Percentiles rank a stretch among this genome's conserved stretches.
Evolutionary conservation across 78 protist genomes (phyloP).

Genomic region (Pirum gemmata): DNA sequence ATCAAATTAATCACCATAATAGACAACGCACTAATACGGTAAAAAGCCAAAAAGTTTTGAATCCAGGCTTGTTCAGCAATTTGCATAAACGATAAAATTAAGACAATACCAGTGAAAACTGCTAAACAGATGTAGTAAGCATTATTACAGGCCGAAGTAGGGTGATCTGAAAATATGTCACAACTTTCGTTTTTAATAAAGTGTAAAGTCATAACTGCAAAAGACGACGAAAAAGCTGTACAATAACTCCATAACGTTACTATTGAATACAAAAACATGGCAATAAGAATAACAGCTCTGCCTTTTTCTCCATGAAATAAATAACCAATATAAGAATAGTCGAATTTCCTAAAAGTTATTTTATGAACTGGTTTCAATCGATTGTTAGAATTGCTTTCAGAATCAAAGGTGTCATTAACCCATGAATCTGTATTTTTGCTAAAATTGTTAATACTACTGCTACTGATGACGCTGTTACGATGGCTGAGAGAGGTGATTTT

Average conservation of each 20-base stretch:
- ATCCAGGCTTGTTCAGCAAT: slow-evolving; percentile 33
- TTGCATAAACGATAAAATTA: not conserved
- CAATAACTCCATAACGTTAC: slow-evolving; percentile 25
- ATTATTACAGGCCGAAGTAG: not conserved
- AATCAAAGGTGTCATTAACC: no score
- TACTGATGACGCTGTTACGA: no score
- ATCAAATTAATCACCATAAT: slow-evolving; percentile 1
- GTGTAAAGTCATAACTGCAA: slow-evolving; percentile 9
- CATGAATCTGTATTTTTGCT: no score
- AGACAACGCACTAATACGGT: slow-evolving; percentile 16
- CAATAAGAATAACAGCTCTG: not conserved
- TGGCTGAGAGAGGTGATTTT: no score
- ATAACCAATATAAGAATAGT: not conserved
- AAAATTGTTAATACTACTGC: no score
- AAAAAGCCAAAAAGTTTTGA: slow-evolving; percentile 17
- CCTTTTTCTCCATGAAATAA: not conserved
- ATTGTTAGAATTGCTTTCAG: no score
- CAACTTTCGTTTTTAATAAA: slow-evolving; percentile 17
- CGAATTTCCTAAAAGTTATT: not conserved
- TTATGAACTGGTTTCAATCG: no score
- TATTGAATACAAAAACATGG: slow-evolving; percentile 12
- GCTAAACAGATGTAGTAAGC: slow-evolving; percentile 30
- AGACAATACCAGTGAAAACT: slow-evolving; percentile 26
- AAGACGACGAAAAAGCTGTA: slow-evolving; percentile 33
- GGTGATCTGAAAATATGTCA: not conserved